Percentiles rank a stretch among this genome's conserved stretches.
Conservation (phyloP, 768 basidiomycete genomes). For the Porphyrellus cyaneotinctus region DNA sequence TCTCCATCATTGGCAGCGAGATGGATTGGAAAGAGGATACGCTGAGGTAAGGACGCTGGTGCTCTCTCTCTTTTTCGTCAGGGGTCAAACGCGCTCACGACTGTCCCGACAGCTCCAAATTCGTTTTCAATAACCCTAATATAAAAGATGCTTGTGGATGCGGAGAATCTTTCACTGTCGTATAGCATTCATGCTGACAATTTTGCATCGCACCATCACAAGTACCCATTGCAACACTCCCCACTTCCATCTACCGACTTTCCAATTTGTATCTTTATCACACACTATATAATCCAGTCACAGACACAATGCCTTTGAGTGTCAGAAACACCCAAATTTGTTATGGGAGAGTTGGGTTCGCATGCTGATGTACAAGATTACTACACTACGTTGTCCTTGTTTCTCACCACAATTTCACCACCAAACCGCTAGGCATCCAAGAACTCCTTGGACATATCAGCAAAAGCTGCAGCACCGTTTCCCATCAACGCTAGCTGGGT, state of each 20-base stretch:
- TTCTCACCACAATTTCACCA: neutral
- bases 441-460: slow-evolving; percentile 73
- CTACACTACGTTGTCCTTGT: slow-evolving; percentile 15
- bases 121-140: slow-evolving; percentile 87
- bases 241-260: slow-evolving; percentile 1
- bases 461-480: slow-evolving; percentile 74
- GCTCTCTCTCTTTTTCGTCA: neutral
- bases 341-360: slow-evolving; percentile 12
- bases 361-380: slow-evolving; percentile 9
- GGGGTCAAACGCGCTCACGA: neutral
- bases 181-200: slow-evolving; percentile 14
- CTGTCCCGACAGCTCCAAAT: slow-evolving; percentile 57
- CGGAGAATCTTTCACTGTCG: slow-evolving; percentile 84
- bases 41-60: slow-evolving; percentile 52
- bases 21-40: slow-evolving; percentile 98
- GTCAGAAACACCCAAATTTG: neutral
- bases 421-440: slow-evolving; percentile 40
- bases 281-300: slow-evolving; percentile 14
- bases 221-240: slow-evolving; percentile 10
- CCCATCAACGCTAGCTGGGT: slow-evolving; percentile 70
- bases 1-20: slow-evolving; percentile 96
- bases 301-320: neutral
- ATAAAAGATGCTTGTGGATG: slow-evolving; percentile 94
- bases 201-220: slow-evolving; percentile 5
- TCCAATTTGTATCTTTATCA: slow-evolving; percentile 31